A percentile compares a stretch with the other conserved stretches of the same genome.
Evolutionary conservation across 1,139 yeast species (phyloP).

Genomic region (Hansenula sp.): DNA sequence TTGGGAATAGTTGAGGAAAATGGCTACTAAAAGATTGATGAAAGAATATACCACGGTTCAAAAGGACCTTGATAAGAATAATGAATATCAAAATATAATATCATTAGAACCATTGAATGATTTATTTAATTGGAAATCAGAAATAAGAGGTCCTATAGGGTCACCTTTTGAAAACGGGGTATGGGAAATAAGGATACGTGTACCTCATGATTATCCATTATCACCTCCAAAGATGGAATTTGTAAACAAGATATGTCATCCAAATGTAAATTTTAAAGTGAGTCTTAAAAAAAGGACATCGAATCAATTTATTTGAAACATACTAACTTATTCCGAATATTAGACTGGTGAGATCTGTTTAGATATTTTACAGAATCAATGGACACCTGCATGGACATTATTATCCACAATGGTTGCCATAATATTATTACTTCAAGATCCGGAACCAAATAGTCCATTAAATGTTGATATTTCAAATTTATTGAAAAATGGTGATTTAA

Average conservation of each 20-base stretch:
- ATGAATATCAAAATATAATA: conserved; percentile 32
- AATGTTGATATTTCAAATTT: conserved; percentile 86
- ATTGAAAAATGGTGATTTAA: conserved; percentile 50
- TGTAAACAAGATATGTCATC: conserved; percentile 59
- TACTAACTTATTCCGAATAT: neutral
- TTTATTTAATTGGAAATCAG: conserved; percentile 57
- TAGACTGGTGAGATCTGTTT: conserved; percentile 77
- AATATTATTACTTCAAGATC: conserved; percentile 62
- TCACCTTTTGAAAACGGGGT: conserved; percentile 52
- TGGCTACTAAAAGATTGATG: conserved; percentile 36
- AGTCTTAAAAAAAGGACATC: conserved; percentile 7
- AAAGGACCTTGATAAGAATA: conserved; percentile 32
- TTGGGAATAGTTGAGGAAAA: neutral
- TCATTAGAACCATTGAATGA: conserved; percentile 43
- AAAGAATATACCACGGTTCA: conserved; percentile 40
- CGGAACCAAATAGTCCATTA: conserved; percentile 84
- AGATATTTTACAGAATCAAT: conserved; percentile 65
- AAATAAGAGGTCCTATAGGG: conserved; percentile 52
- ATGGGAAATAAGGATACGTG: conserved; percentile 52
- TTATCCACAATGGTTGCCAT: conserved; percentile 70
- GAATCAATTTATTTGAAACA: neutral
- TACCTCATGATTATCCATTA: conserved; percentile 61
- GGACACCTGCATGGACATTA: conserved; percentile 92
- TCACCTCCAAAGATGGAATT: conserved; percentile 66
- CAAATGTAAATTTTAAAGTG: conserved; percentile 57